Conservation (phyloP, 176 grass and related monocot genomes). For the Hordeum marinum region DNA sequence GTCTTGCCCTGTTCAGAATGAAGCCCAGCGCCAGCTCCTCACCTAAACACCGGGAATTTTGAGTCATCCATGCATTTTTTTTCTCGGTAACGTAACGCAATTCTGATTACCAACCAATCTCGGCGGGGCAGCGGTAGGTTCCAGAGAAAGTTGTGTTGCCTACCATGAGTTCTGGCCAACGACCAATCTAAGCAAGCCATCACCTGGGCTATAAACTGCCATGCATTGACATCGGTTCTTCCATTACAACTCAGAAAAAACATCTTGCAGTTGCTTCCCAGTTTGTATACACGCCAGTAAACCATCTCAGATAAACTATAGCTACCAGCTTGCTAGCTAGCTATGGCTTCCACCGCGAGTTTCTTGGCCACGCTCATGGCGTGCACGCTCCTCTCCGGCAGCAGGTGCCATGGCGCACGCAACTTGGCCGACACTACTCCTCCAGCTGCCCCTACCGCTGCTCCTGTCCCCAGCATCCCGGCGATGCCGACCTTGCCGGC, state of each 20-base stretch:
- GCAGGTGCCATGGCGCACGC: not conserved
- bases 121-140: too few species aligned
- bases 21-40: too few species aligned
- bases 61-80: too few species aligned
- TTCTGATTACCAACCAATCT: too few species aligned
- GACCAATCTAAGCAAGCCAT: too few species aligned
- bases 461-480: not conserved
- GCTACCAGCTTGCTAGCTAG: not conserved
- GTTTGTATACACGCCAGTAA: not conserved
- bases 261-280: not conserved
- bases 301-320: not conserved
- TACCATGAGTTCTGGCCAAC: too few species aligned
- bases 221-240: not conserved
- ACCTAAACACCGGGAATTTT: too few species aligned
- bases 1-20: too few species aligned
- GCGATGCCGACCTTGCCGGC: not conserved
- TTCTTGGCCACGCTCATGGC: constrained; percentile 13
- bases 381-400: not conserved
- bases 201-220: not conserved
- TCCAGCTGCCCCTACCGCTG: not conserved
- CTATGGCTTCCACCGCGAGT: constrained; percentile 12
- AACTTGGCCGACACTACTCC: not conserved
- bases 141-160: too few species aligned
- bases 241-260: not conserved
- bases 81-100: too few species aligned